Evolutionary conservation across 2,329 filamentous ascomycete genomes (phyloP).

Genomic region (Colletotrichum tropicicola): DNA sequence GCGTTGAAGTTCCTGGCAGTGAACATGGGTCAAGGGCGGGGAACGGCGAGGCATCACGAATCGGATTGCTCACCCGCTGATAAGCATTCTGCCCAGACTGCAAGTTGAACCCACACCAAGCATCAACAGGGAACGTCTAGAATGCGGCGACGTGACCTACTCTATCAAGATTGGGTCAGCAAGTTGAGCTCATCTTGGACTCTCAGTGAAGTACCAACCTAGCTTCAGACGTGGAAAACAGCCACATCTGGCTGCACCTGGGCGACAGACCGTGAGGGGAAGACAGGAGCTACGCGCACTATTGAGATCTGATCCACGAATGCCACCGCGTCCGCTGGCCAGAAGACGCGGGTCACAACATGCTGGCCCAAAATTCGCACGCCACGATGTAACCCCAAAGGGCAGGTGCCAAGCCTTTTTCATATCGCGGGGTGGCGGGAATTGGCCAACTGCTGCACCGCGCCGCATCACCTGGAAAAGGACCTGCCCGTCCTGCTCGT

Average conservation of each 20-base stretch:
- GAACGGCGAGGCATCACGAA: constrained; percentile 2
- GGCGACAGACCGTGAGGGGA: too few relatives aligned
- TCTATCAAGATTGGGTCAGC: not conserved
- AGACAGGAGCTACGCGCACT: too few relatives aligned
- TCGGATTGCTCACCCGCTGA: constrained; percentile 13
- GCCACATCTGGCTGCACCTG: too few relatives aligned
- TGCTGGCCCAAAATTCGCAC: not conserved
- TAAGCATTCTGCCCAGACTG: constrained; percentile 8
- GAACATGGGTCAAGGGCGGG: constrained; percentile 3
- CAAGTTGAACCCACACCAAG: not conserved
- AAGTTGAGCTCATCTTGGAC: too few relatives aligned
- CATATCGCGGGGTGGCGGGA: constrained; percentile 5
- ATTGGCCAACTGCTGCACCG: not conserved
- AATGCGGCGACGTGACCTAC: too few relatives aligned
- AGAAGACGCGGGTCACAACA: not conserved
- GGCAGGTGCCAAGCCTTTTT: constrained; percentile 27
- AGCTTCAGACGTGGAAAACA: too few relatives aligned
- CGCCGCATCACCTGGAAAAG: not conserved
- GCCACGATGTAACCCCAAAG: constrained; percentile 19
- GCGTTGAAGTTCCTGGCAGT: not conserved
- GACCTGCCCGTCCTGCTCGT: constrained; percentile 15
- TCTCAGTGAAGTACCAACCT: too few relatives aligned
- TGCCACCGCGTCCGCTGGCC: not conserved
- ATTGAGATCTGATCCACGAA: not conserved
- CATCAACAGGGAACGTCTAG: not conserved